phyloP scores from a whole-genome alignment of 179 eudicot genomes.

The Heliamphora pulchella region DNA sequence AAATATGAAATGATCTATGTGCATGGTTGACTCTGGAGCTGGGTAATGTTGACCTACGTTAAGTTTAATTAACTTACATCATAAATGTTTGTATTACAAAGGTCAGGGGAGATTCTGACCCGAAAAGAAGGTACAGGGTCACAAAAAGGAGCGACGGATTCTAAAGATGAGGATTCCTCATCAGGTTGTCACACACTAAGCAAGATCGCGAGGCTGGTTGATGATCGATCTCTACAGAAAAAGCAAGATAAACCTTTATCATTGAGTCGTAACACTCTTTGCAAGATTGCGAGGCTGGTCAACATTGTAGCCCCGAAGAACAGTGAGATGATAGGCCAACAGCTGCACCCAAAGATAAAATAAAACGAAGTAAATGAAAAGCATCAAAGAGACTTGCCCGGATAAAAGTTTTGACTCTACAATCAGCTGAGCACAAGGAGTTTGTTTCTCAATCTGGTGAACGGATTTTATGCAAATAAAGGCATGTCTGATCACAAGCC shows the following conservation, averaged over 20 bases:
- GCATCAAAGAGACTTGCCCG: neutral
- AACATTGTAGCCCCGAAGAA: slow-evolving; percentile 83
- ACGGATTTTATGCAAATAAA: no score
- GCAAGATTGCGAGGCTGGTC: slow-evolving; percentile 39
- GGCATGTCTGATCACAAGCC: no score
- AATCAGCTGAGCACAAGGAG: no score
- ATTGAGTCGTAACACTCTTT: slow-evolving; percentile 9
- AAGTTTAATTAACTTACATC: neutral
- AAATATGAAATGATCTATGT: neutral
- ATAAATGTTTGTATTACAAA: neutral
- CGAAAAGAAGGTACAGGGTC: neutral
- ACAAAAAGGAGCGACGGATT: neutral
- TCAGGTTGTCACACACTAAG: neutral
- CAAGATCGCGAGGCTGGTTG: neutral
- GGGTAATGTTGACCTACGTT: neutral
- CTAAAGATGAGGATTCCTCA: neutral
- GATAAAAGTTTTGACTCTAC: neutral
- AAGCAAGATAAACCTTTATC: slow-evolving; percentile 5
- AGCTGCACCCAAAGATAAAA: slow-evolving; percentile 46
- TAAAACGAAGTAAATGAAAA: neutral
- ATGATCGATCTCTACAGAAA: neutral
- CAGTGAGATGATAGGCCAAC: slow-evolving; percentile 92
- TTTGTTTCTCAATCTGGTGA: no score
- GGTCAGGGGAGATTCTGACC: neutral
- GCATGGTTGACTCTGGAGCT: neutral